phyloP scores from a whole-genome alignment of 129 eudicot species.

The Helianthus tuberosus region DNA sequence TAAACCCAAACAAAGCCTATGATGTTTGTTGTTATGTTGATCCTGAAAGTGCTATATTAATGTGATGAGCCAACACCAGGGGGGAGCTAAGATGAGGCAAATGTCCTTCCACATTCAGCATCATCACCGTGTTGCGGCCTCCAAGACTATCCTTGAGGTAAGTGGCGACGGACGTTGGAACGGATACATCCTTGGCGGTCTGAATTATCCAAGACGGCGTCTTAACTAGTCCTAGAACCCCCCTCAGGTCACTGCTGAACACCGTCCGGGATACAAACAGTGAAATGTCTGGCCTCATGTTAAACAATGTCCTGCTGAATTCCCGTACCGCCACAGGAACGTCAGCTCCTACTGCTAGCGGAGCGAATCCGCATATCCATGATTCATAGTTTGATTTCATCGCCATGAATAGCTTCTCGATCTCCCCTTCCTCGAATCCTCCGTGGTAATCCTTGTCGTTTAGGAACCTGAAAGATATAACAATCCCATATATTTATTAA shows the following conservation, averaged over 20 bases:
- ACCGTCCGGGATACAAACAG: constrained; percentile 35
- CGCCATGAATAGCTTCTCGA: constrained; percentile 39
- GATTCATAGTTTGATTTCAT: constrained; percentile 50
- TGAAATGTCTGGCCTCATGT: constrained; percentile 59
- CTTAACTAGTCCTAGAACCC: constrained; percentile 31
- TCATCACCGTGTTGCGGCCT: constrained; percentile 31
- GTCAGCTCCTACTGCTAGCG: constrained; percentile 55
- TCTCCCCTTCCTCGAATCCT: constrained; percentile 51
- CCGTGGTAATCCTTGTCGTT: constrained; percentile 51
- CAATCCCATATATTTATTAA: too few species aligned
- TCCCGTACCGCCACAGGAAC: constrained; percentile 46
- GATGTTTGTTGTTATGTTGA: background rate
- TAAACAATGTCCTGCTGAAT: constrained; percentile 50
- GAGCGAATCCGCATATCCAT: constrained; percentile 56
- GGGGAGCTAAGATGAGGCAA: constrained; percentile 49
- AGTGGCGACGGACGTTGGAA: constrained; percentile 37
- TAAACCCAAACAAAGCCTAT: too few species aligned
- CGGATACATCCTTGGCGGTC: constrained; percentile 45
- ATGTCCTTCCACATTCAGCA: constrained; percentile 43
- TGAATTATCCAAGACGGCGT: constrained; percentile 41
- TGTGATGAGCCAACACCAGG: constrained; percentile 10
- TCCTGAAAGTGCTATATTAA: constrained; percentile 5
- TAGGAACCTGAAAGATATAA: constrained; percentile 32
- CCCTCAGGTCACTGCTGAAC: constrained; percentile 45
- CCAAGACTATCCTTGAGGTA: constrained; percentile 36